phyloP scores from a whole-genome alignment of 2,329 filamentous ascomycete species.

The Colletotrichum lini region DNA sequence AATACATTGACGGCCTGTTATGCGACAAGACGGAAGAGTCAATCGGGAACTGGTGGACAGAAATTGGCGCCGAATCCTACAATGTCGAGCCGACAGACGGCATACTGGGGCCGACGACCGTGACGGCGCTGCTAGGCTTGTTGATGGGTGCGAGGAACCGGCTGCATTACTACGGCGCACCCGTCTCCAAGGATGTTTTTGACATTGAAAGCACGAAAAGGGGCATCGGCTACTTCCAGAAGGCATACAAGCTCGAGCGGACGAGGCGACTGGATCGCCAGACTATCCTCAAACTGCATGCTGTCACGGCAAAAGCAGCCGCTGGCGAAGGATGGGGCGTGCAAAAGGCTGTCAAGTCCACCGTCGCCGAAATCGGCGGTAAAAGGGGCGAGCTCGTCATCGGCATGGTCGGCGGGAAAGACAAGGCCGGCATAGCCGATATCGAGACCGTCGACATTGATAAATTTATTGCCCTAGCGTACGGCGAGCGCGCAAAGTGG shows the following conservation, averaged over 20 bases:
- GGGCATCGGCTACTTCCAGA: slow-evolving; percentile 91
- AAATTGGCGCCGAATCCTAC: slow-evolving; percentile 92
- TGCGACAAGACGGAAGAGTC: slow-evolving; percentile 95
- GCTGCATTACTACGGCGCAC: slow-evolving; percentile 85
- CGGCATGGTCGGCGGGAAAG: slow-evolving; percentile 90
- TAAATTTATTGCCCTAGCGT: slow-evolving; percentile 81
- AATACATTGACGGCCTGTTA: slow-evolving; percentile 91
- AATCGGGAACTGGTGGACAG: slow-evolving; percentile 95
- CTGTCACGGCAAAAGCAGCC: slow-evolving; percentile 89
- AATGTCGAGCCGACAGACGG: slow-evolving; percentile 94
- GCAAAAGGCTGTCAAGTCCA: slow-evolving; percentile 95
- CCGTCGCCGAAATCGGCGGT: slow-evolving; percentile 91
- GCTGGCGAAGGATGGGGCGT: slow-evolving; percentile 92
- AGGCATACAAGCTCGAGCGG: slow-evolving; percentile 84
- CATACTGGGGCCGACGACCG: slow-evolving; percentile 91
- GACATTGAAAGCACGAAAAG: slow-evolving; percentile 87
- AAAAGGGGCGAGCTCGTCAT: slow-evolving; percentile 96
- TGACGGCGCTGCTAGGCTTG: slow-evolving; percentile 88
- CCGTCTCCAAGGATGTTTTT: slow-evolving; percentile 91
- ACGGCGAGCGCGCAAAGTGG: slow-evolving; percentile 91
- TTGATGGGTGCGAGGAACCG: slow-evolving; percentile 92
- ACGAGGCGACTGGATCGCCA: slow-evolving; percentile 86
- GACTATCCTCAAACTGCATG: slow-evolving; percentile 86
- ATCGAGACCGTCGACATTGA: slow-evolving; percentile 94
- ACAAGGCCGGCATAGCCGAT: slow-evolving; percentile 91